These are phyloP conservation scores for Ambispora gerdemannii DNA, from an alignment of 192 early-diverging fungal species.

Conservation along the genomic window DNA sequence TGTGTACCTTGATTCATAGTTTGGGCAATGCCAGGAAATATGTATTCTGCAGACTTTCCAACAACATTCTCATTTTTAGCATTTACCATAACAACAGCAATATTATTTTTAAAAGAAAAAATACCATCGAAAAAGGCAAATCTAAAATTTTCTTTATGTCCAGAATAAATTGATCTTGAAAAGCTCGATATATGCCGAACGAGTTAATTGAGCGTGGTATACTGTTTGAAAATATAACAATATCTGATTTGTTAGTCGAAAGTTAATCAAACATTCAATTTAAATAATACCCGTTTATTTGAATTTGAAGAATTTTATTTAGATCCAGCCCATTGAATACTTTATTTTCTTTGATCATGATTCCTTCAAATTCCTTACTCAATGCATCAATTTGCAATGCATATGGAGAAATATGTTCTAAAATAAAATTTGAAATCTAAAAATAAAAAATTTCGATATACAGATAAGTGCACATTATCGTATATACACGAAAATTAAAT, in stretches of 20 bases:
- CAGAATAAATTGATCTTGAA: conserved; percentile 5
- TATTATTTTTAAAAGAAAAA: no score
- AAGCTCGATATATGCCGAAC: conserved; percentile 6
- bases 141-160: conserved; percentile 3
- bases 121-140: background rate
- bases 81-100: no score
- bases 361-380: conserved; percentile 10
- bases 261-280: background rate
- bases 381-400: background rate
- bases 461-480: background rate
- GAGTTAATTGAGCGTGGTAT: background rate
- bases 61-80: background rate
- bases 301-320: background rate
- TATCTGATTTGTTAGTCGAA: background rate
- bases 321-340: conserved; percentile 2
- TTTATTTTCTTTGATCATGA: conserved; percentile 12
- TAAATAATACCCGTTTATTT: conserved; percentile 7
- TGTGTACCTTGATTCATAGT: conserved; percentile 17
- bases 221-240: background rate
- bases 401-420: background rate
- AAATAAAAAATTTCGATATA: background rate
- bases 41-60: background rate
- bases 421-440: conserved; percentile 9
- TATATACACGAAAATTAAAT: background rate
- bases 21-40: background rate